Percentiles rank a stretch among this genome's conserved stretches.
Conservation (phyloP, 768 basidiomycete genomes). For the Baorangia bicolor region DNA sequence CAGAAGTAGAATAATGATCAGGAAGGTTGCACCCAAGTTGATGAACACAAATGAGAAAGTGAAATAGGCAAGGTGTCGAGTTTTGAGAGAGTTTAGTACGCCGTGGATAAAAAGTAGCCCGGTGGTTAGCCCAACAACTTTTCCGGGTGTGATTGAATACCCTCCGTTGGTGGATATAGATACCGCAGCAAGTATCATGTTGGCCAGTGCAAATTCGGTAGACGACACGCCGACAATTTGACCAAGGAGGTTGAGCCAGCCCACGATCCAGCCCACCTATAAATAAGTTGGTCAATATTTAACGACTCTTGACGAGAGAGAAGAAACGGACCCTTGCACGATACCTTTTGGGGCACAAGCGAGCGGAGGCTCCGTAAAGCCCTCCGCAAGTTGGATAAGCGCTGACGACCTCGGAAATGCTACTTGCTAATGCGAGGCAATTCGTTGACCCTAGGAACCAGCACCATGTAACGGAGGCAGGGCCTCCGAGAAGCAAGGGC, state of each 20-base stretch:
- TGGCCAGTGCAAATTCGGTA: slow-evolving; percentile 38
- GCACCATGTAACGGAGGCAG: slow-evolving; percentile 37
- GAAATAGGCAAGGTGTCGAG: slow-evolving; percentile 34
- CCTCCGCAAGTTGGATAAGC: slow-evolving; percentile 33
- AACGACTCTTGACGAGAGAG: background rate
- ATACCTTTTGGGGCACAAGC: slow-evolving; percentile 60
- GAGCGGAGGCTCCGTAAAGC: slow-evolving; percentile 75
- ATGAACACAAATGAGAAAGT: slow-evolving; percentile 41
- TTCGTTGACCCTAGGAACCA: slow-evolving; percentile 33
- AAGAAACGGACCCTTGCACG: slow-evolving; percentile 53
- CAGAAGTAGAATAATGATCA: slow-evolving; percentile 44
- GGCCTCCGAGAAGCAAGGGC: slow-evolving; percentile 37
- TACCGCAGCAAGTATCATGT: slow-evolving; percentile 32
- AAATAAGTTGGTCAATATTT: background rate
- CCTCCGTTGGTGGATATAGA: slow-evolving; percentile 29
- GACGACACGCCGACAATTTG: slow-evolving; percentile 33
- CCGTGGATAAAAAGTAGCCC: slow-evolving; percentile 44
- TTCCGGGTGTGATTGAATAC: slow-evolving; percentile 37
- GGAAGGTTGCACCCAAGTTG: slow-evolving; percentile 42
- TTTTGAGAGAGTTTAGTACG: slow-evolving; percentile 44
- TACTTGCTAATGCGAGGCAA: slow-evolving; percentile 31
- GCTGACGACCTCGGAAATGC: slow-evolving; percentile 32
- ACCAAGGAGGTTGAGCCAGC: slow-evolving; percentile 34
- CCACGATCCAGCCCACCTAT: slow-evolving; percentile 31
- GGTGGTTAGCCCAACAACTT: slow-evolving; percentile 41